Evolutionary conservation across 345 rosid genomes (phyloP), one percentile per base, ranked within the genome.

Genomic region (Laguncularia racemosa): DNA sequence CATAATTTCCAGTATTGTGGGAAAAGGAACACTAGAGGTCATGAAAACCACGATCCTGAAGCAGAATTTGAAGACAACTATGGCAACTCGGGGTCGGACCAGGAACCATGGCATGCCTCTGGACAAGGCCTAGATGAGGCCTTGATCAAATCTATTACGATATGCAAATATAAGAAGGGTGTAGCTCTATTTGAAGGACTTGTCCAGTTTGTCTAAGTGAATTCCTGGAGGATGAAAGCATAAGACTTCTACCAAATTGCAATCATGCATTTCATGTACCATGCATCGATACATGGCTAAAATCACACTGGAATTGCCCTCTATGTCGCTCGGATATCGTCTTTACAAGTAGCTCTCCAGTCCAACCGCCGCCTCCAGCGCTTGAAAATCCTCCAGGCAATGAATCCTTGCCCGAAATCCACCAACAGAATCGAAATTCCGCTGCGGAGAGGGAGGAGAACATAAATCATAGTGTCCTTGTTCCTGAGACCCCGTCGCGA

Each of bases 121-220:
- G 60, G 65, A 0, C 59, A 61, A 13, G 99, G 97, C 14, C 69
- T 93, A 33, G 96, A 87, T 53, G 96, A 93, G 58, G 84, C 88
- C 45, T 52, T 83, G 33, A 87, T 93, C 26, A 79, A 77, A 57
- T 74, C 83, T 68, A 89, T 93, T n/a, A 67, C 90, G 16, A 68
- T 73, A 14, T 74, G 77, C 68, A 85, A 73, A 82, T 84, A 78
- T 70, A 82, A 68, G 64, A 89, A 71, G 56, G 73, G 79, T 3
- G 72, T 71, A 52, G 83, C 83, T 16, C 59, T 78, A 50, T 64
- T 81, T 38, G 84, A 78, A 4, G 89, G 59, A 76, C 83, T 67
- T 93, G 99, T 73, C 79, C 96, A 0, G 91, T 89, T 67, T 93
- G 99, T 68, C 89, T 93, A 46, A 81, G 84, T 33, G 97, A 93